These are phyloP conservation scores for Ceratobasidium sp. DNA, from an alignment of 1,284 basidiomycete genomes.

Conservation along the genomic window DNA sequence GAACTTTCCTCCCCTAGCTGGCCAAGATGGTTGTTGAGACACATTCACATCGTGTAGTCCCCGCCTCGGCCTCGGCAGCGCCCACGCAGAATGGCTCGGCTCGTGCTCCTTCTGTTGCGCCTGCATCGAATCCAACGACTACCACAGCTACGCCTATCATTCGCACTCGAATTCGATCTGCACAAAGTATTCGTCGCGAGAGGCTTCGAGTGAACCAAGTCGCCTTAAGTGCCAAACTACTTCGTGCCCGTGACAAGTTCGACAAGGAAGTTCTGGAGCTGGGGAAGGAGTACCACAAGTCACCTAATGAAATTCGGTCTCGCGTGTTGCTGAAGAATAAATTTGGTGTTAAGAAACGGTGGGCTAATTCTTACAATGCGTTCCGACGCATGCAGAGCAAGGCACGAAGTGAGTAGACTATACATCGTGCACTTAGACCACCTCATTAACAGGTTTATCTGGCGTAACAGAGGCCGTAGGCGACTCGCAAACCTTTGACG, in stretches of 20 bases:
- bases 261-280: not conserved
- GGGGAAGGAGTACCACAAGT: conserved; percentile 11
- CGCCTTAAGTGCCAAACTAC: not conserved
- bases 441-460: too few species aligned
- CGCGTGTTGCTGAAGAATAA: not conserved
- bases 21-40: conserved; percentile 11
- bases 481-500: not conserved
- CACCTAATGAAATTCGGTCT: not conserved
- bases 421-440: too few species aligned
- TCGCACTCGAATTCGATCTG: not conserved
- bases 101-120: not conserved
- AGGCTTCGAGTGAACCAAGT: not conserved
- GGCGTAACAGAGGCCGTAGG: not conserved
- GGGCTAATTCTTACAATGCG: not conserved
- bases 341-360: not conserved
- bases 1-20: too few species aligned
- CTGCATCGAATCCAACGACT: not conserved
- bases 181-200: not conserved
- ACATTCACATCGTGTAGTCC: not conserved
- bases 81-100: not conserved
- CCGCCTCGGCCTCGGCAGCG: not conserved
- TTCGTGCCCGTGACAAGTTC: not conserved
- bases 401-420: not conserved
- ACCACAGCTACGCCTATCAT: not conserved
- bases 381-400: conserved; percentile 10